Percentiles rank a stretch among this genome's conserved stretches.
These are phyloP conservation scores for Blumeriella jaapii DNA, from an alignment of 2,329 filamentous ascomycete genomes.

Conservation along the genomic window DNA sequence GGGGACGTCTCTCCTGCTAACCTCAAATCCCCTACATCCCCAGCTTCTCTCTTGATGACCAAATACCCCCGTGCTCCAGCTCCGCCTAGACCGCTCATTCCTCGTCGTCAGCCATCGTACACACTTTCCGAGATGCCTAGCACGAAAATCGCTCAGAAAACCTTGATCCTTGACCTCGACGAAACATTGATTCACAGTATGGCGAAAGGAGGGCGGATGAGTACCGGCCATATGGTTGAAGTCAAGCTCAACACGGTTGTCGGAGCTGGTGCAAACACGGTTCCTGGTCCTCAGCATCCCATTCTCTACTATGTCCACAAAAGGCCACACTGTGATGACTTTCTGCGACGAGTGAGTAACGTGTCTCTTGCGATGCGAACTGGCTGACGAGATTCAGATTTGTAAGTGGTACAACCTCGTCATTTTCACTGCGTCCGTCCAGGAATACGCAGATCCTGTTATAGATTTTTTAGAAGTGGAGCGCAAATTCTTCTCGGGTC, in stretches of 20 bases:
- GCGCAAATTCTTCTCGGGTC: slow-evolving; percentile 85
- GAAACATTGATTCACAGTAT: slow-evolving; percentile 98
- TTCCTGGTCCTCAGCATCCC: slow-evolving; percentile 76
- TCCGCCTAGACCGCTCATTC: slow-evolving; percentile 81
- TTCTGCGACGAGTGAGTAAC: slow-evolving; percentile 62
- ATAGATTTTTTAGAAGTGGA: slow-evolving; percentile 98
- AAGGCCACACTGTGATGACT: slow-evolving; percentile 92
- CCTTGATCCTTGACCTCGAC: slow-evolving; percentile 87
- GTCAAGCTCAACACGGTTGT: slow-evolving; percentile 72
- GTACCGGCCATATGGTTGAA: slow-evolving; percentile 97
- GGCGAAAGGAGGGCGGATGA: slow-evolving; percentile 91
- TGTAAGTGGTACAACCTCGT: slow-evolving; percentile 98
- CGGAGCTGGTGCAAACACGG: slow-evolving; percentile 52
- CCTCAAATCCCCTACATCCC: slow-evolving; percentile 88
- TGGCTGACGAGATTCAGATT: slow-evolving; percentile 41
- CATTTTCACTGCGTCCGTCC: slow-evolving; percentile 91
- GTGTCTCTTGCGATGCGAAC: background rate
- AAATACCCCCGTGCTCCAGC: slow-evolving; percentile 85
- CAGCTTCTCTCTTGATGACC: slow-evolving; percentile 57
- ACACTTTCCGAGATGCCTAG: slow-evolving; percentile 41
- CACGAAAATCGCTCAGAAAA: slow-evolving; percentile 63
- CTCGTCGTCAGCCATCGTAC: slow-evolving; percentile 81
- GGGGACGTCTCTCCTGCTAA: slow-evolving; percentile 54
- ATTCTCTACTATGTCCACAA: slow-evolving; percentile 99
- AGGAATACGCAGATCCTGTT: slow-evolving; percentile 96